Conservation (phyloP, 768 basidiomycete species). For the Agaricus sinodeliciosus region DNA sequence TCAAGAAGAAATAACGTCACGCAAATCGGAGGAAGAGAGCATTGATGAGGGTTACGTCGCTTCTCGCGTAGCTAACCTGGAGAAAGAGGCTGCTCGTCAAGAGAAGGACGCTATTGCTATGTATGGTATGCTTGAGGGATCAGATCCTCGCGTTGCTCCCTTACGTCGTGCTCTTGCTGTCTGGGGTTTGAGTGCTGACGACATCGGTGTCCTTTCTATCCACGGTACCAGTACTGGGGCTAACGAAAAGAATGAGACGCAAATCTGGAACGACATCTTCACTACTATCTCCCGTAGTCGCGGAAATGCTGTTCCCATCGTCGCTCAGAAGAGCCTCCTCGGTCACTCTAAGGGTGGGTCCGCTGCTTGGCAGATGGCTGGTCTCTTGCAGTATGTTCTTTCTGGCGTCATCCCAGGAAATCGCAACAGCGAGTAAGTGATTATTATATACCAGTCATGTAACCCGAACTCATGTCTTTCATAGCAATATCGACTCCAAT, state of each 20-base stretch:
- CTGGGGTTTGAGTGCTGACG: constrained; percentile 92
- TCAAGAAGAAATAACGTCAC: constrained; percentile 66
- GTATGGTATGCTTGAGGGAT: constrained; percentile 93
- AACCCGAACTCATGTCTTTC: constrained; percentile 1
- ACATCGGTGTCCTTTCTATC: constrained; percentile 85
- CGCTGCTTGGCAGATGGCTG: constrained; percentile 96
- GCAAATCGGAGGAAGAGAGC: constrained; percentile 43
- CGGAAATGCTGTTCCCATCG: constrained; percentile 95
- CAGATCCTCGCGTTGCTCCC: constrained; percentile 80
- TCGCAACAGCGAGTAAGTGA: constrained; percentile 87
- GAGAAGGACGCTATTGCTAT: constrained; percentile 90
- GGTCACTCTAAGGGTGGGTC: constrained; percentile 99
- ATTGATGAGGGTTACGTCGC: constrained; percentile 67
- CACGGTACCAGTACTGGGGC: constrained; percentile 86
- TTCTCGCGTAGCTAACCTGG: constrained; percentile 74
- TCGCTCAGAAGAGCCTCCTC: constrained; percentile 95
- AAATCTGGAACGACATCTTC: constrained; percentile 95
- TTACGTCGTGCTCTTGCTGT: constrained; percentile 94
- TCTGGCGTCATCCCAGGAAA: constrained; percentile 92
- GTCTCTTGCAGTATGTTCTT: constrained; percentile 78
- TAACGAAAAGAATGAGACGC: constrained; percentile 96
- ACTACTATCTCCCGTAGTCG: constrained; percentile 81
- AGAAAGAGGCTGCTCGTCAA: constrained; percentile 85
- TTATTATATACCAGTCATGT: neutral
- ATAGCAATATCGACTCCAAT: constrained; percentile 86